Evolutionary conservation across 1,284 basidiomycete genomes (phyloP), one percentile per base, ranked within the genome.

Genomic region (Naganishia albida): DNA sequence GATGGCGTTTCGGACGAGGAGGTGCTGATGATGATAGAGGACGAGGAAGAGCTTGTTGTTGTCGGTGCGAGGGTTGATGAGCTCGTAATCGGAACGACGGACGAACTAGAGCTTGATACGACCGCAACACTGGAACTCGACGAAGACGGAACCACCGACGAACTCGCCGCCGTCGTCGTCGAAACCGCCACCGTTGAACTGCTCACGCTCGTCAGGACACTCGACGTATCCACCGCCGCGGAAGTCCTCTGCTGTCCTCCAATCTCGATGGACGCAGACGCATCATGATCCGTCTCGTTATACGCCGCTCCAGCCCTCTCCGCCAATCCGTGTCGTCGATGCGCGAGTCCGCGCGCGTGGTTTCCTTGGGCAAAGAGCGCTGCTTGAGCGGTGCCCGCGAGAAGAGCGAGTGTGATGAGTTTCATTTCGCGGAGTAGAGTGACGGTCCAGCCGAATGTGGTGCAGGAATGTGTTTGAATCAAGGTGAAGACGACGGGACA

Each of bases 241-340:
- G 43, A 23, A 13, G 23, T 26, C 16, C 20, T 42, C 34, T 55
- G 62, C 25, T 46, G 26, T 10, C 64, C 64, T 7, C 51, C 44
- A 8, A 54, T 50, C 30, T 54, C 56, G 12, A 59, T 60, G 15
- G 38, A 40, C 23, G 53, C 55, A 3, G 44, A 30, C 8, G 49
- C 8, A 52, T 63, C 42, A 26, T 46, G 44, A 20, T 65, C 64
- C 12, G 64, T 60, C 50, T 54, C 23, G 43, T 65, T 65, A 20
- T 51, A 65, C 12, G 57, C 64, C n/a, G 56, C 64, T 2, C 64
- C 64, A 8, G 64, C 64, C 20, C 64, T 25, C 7, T 60, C 39
- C 1, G 42, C 50, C 3, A n/a, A 25, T 7, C 30, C 28, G n/a
- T 53, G 26, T 10, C 18, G 57, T n/a, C 57, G 57, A 18, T 60